phyloP scores from a whole-genome alignment of 148 eudicot genomes.

The Fagopyrum tataricum region DNA sequence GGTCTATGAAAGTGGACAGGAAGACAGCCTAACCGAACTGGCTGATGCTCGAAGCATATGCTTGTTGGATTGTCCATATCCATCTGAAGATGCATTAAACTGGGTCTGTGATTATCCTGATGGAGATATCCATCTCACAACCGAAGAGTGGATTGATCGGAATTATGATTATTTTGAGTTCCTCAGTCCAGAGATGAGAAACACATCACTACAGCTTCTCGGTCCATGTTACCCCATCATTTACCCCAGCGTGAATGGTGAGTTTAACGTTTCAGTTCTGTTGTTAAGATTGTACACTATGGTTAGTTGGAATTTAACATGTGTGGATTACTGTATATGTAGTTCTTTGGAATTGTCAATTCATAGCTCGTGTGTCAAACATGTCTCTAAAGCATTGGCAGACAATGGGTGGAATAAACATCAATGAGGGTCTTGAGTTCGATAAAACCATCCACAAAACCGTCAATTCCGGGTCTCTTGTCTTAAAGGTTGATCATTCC shows the following conservation, averaged over 20 bases:
- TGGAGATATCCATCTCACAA: slow-evolving; percentile 63
- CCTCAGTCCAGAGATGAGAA: slow-evolving; percentile 80
- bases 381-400: slow-evolving; percentile 79
- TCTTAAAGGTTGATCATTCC: slow-evolving; percentile 51
- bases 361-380: slow-evolving; percentile 82
- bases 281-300: background rate
- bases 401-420: slow-evolving; percentile 79
- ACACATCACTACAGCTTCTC: slow-evolving; percentile 86
- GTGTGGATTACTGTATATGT: slow-evolving; percentile 3
- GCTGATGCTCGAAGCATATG: slow-evolving; percentile 83
- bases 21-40: slow-evolving; percentile 48
- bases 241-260: slow-evolving; percentile 94
- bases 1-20: slow-evolving; percentile 74
- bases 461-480: slow-evolving; percentile 73
- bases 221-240: slow-evolving; percentile 98
- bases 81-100: slow-evolving; percentile 72
- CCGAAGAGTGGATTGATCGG: slow-evolving; percentile 83
- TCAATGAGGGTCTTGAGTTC: slow-evolving; percentile 57
- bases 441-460: slow-evolving; percentile 76
- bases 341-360: slow-evolving; percentile 97
- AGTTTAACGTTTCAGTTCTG: background rate
- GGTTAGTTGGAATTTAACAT: background rate
- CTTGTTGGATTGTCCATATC: slow-evolving; percentile 86
- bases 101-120: slow-evolving; percentile 99
- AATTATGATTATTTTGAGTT: slow-evolving; percentile 86